Percentiles rank a stretch among this genome's conserved stretches.
Conservation (phyloP, 1,284 basidiomycete genomes). For the Leccinum ponderosum region DNA sequence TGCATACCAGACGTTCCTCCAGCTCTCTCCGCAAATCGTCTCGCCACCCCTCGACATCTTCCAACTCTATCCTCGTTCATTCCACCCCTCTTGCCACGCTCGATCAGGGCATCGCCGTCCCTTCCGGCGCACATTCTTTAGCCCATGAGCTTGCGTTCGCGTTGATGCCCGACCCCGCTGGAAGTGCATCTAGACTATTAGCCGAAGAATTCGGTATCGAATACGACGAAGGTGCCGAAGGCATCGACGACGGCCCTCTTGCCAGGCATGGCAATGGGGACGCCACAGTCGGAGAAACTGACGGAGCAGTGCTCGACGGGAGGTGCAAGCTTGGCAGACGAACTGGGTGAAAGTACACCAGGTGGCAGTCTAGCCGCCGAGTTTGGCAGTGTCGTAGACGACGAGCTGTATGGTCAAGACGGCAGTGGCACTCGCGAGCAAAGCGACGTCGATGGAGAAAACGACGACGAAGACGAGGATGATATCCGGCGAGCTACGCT, state of each 20-base stretch:
- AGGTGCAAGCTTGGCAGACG: constrained; percentile 26
- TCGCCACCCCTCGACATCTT: constrained; percentile 30
- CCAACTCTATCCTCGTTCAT: constrained; percentile 18
- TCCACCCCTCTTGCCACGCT: constrained; percentile 31
- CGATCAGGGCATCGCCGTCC: constrained; percentile 32
- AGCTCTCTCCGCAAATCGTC: constrained; percentile 31
- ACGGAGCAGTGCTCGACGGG: constrained; percentile 19
- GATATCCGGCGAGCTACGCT: constrained; percentile 23
- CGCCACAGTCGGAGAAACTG: constrained; percentile 13
- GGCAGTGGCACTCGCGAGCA: constrained; percentile 15
- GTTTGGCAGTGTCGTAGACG: constrained; percentile 20
- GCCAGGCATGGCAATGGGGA: constrained; percentile 12
- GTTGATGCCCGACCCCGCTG: constrained; percentile 78
- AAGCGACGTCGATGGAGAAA: constrained; percentile 10
- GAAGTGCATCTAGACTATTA: constrained; percentile 62
- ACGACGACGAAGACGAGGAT: constrained; percentile 33
- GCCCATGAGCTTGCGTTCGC: constrained; percentile 82
- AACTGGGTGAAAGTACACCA: constrained; percentile 23
- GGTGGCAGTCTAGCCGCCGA: constrained; percentile 31
- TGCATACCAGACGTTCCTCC: constrained; percentile 32
- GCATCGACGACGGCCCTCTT: constrained; percentile 50
- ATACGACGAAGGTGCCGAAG: constrained; percentile 82
- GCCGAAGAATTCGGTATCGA: constrained; percentile 86
- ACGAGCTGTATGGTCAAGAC: constrained; percentile 10
- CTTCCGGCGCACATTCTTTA: constrained; percentile 54